A percentile compares a stretch with the other conserved stretches of the same genome.
These are phyloP conservation scores for Teratosphaeria viscida DNA, from an alignment of 2,329 filamentous ascomycete species.

Conservation along the genomic window DNA sequence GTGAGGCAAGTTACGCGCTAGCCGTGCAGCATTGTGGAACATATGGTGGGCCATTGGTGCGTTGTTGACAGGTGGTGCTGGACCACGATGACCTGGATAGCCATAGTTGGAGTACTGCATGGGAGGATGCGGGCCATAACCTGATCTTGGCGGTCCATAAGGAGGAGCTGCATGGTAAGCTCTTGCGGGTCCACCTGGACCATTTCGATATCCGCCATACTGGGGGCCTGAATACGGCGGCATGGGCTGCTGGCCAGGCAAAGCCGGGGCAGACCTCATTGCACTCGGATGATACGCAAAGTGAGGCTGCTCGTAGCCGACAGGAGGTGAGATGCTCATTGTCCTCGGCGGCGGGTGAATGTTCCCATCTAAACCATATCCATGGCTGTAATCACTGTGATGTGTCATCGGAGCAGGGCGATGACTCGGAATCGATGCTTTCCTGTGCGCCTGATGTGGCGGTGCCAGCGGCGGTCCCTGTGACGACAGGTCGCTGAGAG, in stretches of 20 bases:
- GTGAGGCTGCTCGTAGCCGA: constrained; percentile 16
- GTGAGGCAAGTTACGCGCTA: constrained; percentile 21
- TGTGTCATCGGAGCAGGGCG: constrained; percentile 19
- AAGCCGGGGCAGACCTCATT: constrained; percentile 11
- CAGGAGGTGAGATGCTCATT: constrained; percentile 15
- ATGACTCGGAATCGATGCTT: constrained; percentile 12
- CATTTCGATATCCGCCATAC: not conserved
- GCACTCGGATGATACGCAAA: constrained; percentile 18
- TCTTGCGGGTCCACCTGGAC: not conserved
- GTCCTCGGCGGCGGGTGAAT: constrained; percentile 18
- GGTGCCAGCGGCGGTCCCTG: constrained; percentile 13
- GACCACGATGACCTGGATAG: constrained; percentile 12
- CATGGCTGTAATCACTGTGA: constrained; percentile 19
- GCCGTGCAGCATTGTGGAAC: constrained; percentile 25
- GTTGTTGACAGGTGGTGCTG: constrained; percentile 13
- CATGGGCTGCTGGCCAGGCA: constrained; percentile 11
- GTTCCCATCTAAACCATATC: constrained; percentile 15
- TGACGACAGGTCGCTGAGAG: constrained; percentile 31
- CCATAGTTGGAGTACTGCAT: constrained; percentile 9
- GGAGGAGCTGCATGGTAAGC: constrained; percentile 8
- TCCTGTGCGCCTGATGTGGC: not conserved
- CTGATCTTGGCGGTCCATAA: constrained; percentile 13
- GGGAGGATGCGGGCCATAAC: constrained; percentile 12
- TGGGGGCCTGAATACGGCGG: constrained; percentile 6
- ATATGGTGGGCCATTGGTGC: constrained; percentile 22